phyloP scores from a whole-genome alignment of 2,329 filamentous ascomycete genomes.

The Penicillium janthinellum region DNA sequence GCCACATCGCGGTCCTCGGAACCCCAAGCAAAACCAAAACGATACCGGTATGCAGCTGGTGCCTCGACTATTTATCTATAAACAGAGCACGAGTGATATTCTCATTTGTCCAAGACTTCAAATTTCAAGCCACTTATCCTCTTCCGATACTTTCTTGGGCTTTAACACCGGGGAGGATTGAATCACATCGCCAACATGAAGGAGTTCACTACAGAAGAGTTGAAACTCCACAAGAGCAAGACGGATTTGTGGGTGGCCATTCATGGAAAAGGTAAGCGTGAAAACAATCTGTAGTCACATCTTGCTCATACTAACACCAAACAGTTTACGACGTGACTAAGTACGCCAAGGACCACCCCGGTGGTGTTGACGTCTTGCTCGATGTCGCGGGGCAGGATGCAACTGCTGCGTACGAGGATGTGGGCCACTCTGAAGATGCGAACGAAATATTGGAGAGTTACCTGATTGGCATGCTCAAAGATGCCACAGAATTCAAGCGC shows the following conservation, averaged over 20 bases:
- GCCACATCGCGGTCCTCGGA: neutral
- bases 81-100: neutral
- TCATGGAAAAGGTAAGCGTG: constrained; percentile 53
- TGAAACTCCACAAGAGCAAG: neutral
- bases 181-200: neutral
- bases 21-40: neutral
- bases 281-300: neutral
- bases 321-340: constrained; percentile 61
- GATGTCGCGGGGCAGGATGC: constrained; percentile 48
- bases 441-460: constrained; percentile 44
- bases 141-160: neutral
- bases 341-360: constrained; percentile 62
- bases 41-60: no score
- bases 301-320: neutral
- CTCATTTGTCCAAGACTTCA: neutral
- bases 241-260: constrained; percentile 52
- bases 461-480: constrained; percentile 40
- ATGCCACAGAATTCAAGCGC: constrained; percentile 20
- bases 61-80: no score
- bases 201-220: neutral
- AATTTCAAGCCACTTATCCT: neutral
- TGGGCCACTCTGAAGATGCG: constrained; percentile 51
- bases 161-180: neutral
- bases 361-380: constrained; percentile 43
- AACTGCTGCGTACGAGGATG: constrained; percentile 47